phyloP scores from a whole-genome alignment of 805 yeast genomes.

The Sungouiozyma ichnusensis region DNA sequence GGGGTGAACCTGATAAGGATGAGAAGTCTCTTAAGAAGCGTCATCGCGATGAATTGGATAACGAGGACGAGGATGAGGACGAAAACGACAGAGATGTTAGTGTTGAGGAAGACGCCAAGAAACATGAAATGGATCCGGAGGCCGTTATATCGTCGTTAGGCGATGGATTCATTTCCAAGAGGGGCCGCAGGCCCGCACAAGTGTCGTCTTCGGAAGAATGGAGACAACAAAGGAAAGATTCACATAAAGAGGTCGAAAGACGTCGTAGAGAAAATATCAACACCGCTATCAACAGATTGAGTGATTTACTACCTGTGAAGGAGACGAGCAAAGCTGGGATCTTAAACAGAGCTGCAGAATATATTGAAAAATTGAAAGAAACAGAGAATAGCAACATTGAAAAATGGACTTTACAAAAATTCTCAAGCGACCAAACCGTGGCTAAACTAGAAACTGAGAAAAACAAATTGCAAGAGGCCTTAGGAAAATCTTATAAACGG shows the following conservation, averaged over 20 bases:
- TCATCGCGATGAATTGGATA: conserved; percentile 3
- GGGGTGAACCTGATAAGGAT: conserved; percentile 1
- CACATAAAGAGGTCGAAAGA: conserved; percentile 93
- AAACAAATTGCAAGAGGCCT: conserved; percentile 77
- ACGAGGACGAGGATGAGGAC: conserved; percentile 3
- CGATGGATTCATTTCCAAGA: conserved; percentile 8
- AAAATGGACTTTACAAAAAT: conserved; percentile 90
- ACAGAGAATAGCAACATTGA: conserved; percentile 83
- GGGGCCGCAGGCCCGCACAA: conserved; percentile 24
- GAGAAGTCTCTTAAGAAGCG: conserved; percentile 2
- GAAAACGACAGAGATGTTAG: background rate
- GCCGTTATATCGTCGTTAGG: background rate
- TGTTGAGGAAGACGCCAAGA: conserved; percentile 5
- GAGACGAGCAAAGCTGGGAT: conserved; percentile 84
- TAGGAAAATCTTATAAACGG: conserved; percentile 87
- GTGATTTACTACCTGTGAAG: conserved; percentile 66
- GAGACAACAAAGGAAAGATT: conserved; percentile 57
- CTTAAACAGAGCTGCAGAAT: conserved; percentile 78
- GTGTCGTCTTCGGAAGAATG: conserved; percentile 24
- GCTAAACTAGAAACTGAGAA: conserved; percentile 75
- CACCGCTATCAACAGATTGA: conserved; percentile 72
- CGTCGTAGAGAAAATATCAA: conserved; percentile 85
- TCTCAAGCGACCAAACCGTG: conserved; percentile 83
- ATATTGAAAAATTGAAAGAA: conserved; percentile 79
- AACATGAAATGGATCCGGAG: conserved; percentile 6